Evolutionary conservation across 2,329 filamentous ascomycete genomes (phyloP).

Genomic region (Botryotinia globosa): DNA sequence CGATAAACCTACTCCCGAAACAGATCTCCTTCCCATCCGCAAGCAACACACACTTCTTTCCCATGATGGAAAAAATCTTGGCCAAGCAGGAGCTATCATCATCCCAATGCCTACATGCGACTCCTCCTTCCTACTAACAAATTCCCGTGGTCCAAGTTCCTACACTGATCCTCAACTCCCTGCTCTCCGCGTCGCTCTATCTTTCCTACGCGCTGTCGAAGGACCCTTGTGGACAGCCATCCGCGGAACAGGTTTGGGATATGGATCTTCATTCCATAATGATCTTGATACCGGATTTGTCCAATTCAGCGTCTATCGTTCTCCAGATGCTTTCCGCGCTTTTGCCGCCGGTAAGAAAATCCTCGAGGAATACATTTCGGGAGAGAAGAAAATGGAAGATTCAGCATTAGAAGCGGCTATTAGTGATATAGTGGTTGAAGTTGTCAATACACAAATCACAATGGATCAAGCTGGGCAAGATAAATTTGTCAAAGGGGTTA

Average conservation of each 20-base stretch:
- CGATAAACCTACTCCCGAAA: slow-evolving; percentile 45
- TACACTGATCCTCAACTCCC: slow-evolving; percentile 77
- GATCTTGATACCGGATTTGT: slow-evolving; percentile 77
- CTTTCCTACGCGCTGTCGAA: slow-evolving; percentile 90
- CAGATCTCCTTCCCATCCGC: slow-evolving; percentile 64
- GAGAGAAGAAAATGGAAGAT: slow-evolving; percentile 69
- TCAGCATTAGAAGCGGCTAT: slow-evolving; percentile 76
- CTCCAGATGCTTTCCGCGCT: slow-evolving; percentile 84
- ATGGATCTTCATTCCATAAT: slow-evolving; percentile 77
- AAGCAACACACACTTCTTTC: slow-evolving; percentile 70
- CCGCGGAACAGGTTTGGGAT: slow-evolving; percentile 88
- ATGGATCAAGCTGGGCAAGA: slow-evolving; percentile 78
- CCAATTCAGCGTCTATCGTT: slow-evolving; percentile 84
- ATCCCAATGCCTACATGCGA: slow-evolving; percentile 91
- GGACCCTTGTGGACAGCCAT: slow-evolving; percentile 93
- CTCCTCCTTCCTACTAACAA: slow-evolving; percentile 81
- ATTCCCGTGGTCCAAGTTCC: slow-evolving; percentile 69
- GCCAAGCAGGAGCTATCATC: slow-evolving; percentile 70
- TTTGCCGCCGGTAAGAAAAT: slow-evolving; percentile 74
- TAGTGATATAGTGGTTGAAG: slow-evolving; percentile 78
- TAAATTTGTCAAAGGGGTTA: slow-evolving; percentile 79
- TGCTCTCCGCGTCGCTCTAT: slow-evolving; percentile 79
- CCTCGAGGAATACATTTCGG: slow-evolving; percentile 71
- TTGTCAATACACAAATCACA: slow-evolving; percentile 86
- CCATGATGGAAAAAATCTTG: slow-evolving; percentile 69